Percentiles rank a stretch among this genome's conserved stretches.
Conservation (phyloP, 176 grass and related monocot genomes). For the Carex kokanica region DNA sequence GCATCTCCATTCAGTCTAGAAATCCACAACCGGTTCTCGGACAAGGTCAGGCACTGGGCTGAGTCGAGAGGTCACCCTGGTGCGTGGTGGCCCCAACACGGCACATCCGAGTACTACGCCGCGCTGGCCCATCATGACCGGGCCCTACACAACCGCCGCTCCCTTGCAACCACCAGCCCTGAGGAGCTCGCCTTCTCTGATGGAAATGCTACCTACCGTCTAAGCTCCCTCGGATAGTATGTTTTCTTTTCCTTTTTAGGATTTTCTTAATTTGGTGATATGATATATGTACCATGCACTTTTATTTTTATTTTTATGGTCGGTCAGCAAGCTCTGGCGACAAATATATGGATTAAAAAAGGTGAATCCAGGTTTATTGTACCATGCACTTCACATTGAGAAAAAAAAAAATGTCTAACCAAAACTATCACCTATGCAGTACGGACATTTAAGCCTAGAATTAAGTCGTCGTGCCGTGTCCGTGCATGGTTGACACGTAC, state of each 20-base stretch:
- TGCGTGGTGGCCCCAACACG: slow-evolving; percentile 35
- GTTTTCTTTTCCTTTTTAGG: not conserved
- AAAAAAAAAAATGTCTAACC: not conserved
- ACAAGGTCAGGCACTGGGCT: slow-evolving; percentile 50
- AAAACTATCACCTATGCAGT: not conserved
- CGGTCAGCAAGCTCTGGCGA: no score
- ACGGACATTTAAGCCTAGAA: not conserved
- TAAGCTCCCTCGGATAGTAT: slow-evolving; percentile 71
- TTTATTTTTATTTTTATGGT: no score
- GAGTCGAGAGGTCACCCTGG: slow-evolving; percentile 34
- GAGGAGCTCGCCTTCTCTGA: slow-evolving; percentile 51
- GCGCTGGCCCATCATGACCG: slow-evolving; percentile 62
- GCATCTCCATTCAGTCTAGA: slow-evolving; percentile 47
- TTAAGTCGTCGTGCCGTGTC: no score
- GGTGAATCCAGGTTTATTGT: no score
- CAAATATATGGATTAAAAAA: no score
- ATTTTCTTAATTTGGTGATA: no score
- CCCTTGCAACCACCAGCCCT: slow-evolving; percentile 18
- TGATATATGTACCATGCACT: no score
- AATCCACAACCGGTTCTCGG: slow-evolving; percentile 86
- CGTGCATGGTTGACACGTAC: not conserved
- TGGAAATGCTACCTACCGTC: slow-evolving; percentile 50
- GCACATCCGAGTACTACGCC: slow-evolving; percentile 63
- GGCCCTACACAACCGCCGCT: slow-evolving; percentile 43
- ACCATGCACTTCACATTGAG: not conserved